Percentiles rank a stretch among this genome's conserved stretches.
Conservation (phyloP, 345 rosid genomes). For the Excoecaria cochinchinensis region DNA sequence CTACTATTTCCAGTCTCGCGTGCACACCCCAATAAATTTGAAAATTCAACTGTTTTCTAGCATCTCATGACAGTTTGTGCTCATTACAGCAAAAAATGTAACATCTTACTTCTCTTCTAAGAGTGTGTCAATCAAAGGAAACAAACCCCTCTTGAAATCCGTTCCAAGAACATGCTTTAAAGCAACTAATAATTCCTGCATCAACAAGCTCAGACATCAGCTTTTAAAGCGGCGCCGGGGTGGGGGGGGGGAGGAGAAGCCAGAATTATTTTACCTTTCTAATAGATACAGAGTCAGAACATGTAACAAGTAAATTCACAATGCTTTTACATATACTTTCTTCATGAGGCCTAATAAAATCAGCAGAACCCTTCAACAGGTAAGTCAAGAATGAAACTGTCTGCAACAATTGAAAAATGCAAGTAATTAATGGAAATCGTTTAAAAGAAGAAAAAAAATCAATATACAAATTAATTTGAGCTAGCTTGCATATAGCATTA, state of each 20-base stretch:
- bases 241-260: constrained; percentile 12
- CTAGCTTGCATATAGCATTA: background rate
- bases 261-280: constrained; percentile 60
- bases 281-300: constrained; percentile 94
- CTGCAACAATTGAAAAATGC: constrained; percentile 45
- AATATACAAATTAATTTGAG: background rate
- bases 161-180: constrained; percentile 97
- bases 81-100: background rate
- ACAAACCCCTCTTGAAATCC: constrained; percentile 96
- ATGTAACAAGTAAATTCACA: constrained; percentile 95
- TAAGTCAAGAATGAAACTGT: constrained; percentile 96
- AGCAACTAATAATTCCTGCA: constrained; percentile 95
- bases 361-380: constrained; percentile 91
- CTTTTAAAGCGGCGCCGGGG: constrained; percentile 2
- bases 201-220: constrained; percentile 23
- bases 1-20: background rate
- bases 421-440: background rate
- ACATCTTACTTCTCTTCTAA: constrained; percentile 80
- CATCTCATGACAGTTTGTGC: constrained; percentile 4
- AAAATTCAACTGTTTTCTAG: background rate
- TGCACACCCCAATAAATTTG: background rate
- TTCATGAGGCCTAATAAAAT: constrained; percentile 93
- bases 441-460: background rate
- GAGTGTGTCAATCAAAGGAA: constrained; percentile 93
- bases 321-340: constrained; percentile 97